phyloP scores from a whole-genome alignment of 345 rosid species.

The Lumnitzera littorea region DNA sequence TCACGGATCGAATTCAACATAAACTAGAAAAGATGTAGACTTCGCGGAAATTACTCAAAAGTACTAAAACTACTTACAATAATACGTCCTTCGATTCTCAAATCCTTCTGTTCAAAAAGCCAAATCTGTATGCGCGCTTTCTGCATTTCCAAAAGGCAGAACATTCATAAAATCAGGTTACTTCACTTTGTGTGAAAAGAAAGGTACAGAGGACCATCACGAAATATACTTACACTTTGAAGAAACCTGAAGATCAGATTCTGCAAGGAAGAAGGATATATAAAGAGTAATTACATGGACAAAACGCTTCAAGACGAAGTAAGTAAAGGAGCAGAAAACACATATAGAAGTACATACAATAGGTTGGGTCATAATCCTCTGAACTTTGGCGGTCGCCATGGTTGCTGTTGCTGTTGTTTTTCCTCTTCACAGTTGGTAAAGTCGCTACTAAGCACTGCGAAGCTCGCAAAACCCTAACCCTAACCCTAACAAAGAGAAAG shows the following conservation, averaged over 20 bases:
- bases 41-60: too few relatives aligned
- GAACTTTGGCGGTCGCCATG: conserved; percentile 56
- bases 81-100: conserved; percentile 78
- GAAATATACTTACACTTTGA: conserved; percentile 59
- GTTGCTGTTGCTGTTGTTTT: conserved; percentile 10
- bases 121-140: conserved; percentile 98
- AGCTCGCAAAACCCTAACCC: too few relatives aligned
- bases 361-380: conserved; percentile 56
- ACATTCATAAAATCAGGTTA: background rate
- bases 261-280: conserved; percentile 21
- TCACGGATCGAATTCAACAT: too few relatives aligned
- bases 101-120: conserved; percentile 94
- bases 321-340: background rate
- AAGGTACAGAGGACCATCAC: background rate
- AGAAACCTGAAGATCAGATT: conserved; percentile 95
- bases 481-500: too few relatives aligned
- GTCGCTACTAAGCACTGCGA: too few relatives aligned
- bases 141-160: conserved; percentile 23
- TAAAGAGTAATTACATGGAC: background rate
- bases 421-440: too few relatives aligned
- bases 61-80: conserved; percentile 29
- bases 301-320: background rate
- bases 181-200: background rate
- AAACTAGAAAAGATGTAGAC: too few relatives aligned
- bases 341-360: conserved; percentile 20